phyloP scores from a whole-genome alignment of 176 grass and related monocot species.

The Typha latifolia region DNA sequence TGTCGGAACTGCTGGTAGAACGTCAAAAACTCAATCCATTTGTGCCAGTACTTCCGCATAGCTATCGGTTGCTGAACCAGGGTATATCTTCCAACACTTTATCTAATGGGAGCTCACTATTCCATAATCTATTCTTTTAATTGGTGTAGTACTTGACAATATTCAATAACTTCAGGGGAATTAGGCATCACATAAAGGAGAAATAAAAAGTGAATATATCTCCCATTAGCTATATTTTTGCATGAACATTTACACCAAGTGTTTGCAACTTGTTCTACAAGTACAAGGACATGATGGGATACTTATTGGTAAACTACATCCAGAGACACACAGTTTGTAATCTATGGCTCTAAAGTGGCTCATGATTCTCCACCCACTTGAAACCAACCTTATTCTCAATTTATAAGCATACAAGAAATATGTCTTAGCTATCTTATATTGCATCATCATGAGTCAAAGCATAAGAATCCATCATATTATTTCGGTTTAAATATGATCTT shows the following conservation, averaged over 20 bases:
- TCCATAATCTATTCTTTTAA: not conserved
- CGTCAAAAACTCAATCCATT: constrained; percentile 32
- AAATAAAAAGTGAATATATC: no score
- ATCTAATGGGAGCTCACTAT: not conserved
- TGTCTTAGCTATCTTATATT: not conserved
- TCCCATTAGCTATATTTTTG: no score
- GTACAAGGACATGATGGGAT: not conserved
- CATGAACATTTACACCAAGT: no score
- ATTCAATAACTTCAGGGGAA: no score
- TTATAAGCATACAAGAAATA: not conserved
- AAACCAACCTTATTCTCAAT: not conserved
- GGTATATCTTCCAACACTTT: not conserved
- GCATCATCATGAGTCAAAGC: not conserved
- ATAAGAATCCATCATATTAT: not conserved
- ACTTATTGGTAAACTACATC: not conserved
- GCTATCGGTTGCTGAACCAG: constrained; percentile 31
- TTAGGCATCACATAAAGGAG: no score
- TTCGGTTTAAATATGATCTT: not conserved
- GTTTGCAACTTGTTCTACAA: not conserved
- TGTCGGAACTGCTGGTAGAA: constrained; percentile 26
- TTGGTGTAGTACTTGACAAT: not conserved
- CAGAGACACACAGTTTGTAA: not conserved
- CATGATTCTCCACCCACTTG: not conserved
- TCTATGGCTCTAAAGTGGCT: not conserved
- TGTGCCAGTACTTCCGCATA: constrained; percentile 19